These are phyloP conservation scores for Kwoniella shandongensis DNA, from an alignment of 768 basidiomycete genomes.

Conservation along the genomic window DNA sequence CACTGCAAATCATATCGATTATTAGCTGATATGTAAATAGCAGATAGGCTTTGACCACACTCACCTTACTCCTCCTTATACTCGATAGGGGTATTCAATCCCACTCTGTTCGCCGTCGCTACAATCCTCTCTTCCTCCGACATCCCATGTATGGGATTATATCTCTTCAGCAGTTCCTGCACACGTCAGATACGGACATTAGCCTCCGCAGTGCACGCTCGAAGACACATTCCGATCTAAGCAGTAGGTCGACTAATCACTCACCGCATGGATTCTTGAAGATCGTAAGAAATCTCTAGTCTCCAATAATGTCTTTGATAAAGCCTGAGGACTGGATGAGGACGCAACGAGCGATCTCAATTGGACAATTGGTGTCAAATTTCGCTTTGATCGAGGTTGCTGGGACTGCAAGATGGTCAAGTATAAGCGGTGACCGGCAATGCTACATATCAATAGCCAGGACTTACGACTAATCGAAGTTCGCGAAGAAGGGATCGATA, in stretches of 20 bases:
- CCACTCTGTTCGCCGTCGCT: conserved; percentile 83
- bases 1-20: neutral
- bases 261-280: conserved; percentile 74
- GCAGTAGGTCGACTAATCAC: conserved; percentile 21
- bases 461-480: conserved; percentile 18
- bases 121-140: conserved; percentile 75
- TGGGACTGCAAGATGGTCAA: conserved; percentile 25
- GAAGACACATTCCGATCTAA: neutral
- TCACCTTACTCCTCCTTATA: conserved; percentile 31
- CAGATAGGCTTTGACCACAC: neutral
- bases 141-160: conserved; percentile 80
- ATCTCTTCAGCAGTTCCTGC: conserved; percentile 76
- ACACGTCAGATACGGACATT: neutral
- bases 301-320: conserved; percentile 36
- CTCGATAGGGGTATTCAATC: conserved; percentile 73
- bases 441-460: no score
- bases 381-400: conserved; percentile 30
- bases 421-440: neutral
- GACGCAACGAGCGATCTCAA: conserved; percentile 27
- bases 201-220: neutral
- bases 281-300: conserved; percentile 63
- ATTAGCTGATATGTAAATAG: neutral
- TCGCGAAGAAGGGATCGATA: conserved; percentile 23
- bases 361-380: conserved; percentile 22
- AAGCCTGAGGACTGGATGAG: conserved; percentile 3